A percentile compares a stretch with the other conserved stretches of the same genome.
phyloP scores from a whole-genome alignment of 2,329 filamentous ascomycete genomes.

The Rugonectria rugulosa region DNA sequence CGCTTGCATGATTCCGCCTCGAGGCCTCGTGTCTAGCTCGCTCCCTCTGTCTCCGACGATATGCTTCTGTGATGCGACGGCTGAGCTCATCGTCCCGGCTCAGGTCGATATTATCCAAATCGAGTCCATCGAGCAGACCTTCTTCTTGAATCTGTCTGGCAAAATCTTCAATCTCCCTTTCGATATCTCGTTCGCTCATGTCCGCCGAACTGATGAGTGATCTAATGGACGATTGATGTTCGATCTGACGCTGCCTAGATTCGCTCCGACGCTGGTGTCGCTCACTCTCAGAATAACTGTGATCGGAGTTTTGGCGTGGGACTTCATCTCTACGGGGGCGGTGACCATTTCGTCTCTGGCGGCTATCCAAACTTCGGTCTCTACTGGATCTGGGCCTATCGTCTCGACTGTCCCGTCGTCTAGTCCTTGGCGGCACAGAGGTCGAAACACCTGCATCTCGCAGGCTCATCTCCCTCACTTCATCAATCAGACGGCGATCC shows the following conservation, averaged over 20 bases:
- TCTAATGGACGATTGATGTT: slow-evolving; percentile 88
- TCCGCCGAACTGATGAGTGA: slow-evolving; percentile 84
- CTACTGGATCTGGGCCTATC: slow-evolving; percentile 42
- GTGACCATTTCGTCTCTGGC: slow-evolving; percentile 38
- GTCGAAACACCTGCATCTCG: slow-evolving; percentile 66
- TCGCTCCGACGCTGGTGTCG: slow-evolving; percentile 51
- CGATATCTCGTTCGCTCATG: slow-evolving; percentile 78
- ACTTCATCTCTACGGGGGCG: slow-evolving; percentile 37
- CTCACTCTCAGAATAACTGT: slow-evolving; percentile 47
- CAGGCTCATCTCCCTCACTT: slow-evolving; percentile 77
- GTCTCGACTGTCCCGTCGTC: slow-evolving; percentile 45
- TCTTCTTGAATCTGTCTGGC: slow-evolving; percentile 88
- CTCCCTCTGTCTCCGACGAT: slow-evolving; percentile 76
- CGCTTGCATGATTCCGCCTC: slow-evolving; percentile 52
- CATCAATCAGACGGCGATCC: slow-evolving; percentile 73
- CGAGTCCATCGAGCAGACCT: slow-evolving; percentile 85
- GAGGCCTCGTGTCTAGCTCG: slow-evolving; percentile 58
- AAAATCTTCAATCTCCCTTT: slow-evolving; percentile 90
- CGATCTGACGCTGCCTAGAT: slow-evolving; percentile 68
- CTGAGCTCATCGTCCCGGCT: slow-evolving; percentile 89
- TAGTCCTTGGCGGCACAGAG: slow-evolving; percentile 41
- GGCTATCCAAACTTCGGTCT: slow-evolving; percentile 41
- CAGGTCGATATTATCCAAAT: slow-evolving; percentile 85
- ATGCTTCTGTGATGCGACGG: slow-evolving; percentile 88
- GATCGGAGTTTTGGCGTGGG: slow-evolving; percentile 42